Evolutionary conservation across 2,329 filamentous ascomycete species (phyloP), one percentile per base, ranked within the genome.

Genomic region (Aspergillus oerlinghausenensis): DNA sequence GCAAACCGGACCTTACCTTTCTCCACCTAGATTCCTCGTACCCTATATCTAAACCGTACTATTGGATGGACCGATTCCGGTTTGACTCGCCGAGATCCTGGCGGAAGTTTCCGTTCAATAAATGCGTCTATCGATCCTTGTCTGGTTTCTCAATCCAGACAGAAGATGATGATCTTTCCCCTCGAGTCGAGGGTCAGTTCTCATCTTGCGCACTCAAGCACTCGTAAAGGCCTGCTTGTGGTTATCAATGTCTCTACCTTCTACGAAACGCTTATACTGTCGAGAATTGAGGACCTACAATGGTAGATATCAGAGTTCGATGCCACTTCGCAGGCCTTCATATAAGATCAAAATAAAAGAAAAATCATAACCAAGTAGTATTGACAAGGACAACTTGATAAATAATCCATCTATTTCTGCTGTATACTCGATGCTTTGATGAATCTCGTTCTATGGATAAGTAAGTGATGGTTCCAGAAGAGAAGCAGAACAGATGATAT

Each of bases 41-140:
- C 14, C 14, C 29, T 14, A 32, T 14, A 14, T 11, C 28, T 29
- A 29, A 4, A 32, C 29, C 29, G 5, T 38, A 17, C 5, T 17
- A 38, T 32, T 35, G 55, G 52, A 47, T 58, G 55, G 49, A 53
- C 51, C 49, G 38, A 52, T 42, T 19, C 19, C 57, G 40, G 53
- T 56, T 61, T 57, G 51, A 50, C 55, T 55, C 48, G 51, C 52
- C 23, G 48, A 55, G 54, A 52, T 56, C 54, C 54, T 59, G 47
- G 52, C 40, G 58, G 51, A 58, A 56, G 47, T 58, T 47, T 58
- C 53, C 45, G 52, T 51, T 60, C 49, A 54, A 56, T 56, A 60
- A 51, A 38, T 35, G 28, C 56, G 49, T 43, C 51, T 49, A 52
- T 60, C 43, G 45, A 19, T 28, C 35, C 48, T 51, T 25, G 26